Percentiles rank a stretch among this genome's conserved stretches.
phyloP scores from a whole-genome alignment of 2,329 filamentous ascomycete genomes.

The Fusarium sp. region DNA sequence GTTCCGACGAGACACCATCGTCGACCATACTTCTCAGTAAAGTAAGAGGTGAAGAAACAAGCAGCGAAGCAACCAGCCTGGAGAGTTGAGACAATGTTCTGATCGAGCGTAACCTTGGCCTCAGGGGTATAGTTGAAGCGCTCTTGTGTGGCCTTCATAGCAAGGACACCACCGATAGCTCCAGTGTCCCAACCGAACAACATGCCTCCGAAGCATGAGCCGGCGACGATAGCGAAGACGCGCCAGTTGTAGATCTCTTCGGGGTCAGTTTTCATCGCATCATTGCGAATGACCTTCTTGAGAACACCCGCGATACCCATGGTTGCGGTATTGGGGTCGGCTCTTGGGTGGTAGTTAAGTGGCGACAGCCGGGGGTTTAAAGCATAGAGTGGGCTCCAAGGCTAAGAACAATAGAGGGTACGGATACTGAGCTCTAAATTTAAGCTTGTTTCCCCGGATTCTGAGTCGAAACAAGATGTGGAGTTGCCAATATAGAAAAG shows the following conservation, averaged over 20 bases:
- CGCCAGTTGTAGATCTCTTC: conserved; percentile 77
- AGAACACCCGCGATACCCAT: conserved; percentile 60
- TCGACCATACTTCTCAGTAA: conserved; percentile 67
- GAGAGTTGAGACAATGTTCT: conserved; percentile 77
- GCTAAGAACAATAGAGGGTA: conserved; percentile 2
- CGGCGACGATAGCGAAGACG: conserved; percentile 71
- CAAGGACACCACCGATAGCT: conserved; percentile 75
- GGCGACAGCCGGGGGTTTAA: conserved; percentile 7
- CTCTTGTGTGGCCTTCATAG: conserved; percentile 67
- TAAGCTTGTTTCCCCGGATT: conserved; percentile 36
- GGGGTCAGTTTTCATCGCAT: conserved; percentile 76
- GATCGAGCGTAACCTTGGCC: conserved; percentile 64
- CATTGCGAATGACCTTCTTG: conserved; percentile 71
- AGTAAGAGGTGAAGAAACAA: conserved; percentile 66
- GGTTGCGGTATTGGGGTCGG: conserved; percentile 22
- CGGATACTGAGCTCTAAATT: conserved; percentile 34
- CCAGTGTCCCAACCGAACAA: conserved; percentile 66
- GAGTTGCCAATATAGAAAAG: conserved; percentile 6
- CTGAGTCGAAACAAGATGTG: conserved; percentile 9
- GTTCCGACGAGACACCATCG: conserved; percentile 65
- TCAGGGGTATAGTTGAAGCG: conserved; percentile 49
- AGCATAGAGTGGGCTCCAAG: neutral
- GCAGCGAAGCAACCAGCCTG: conserved; percentile 76
- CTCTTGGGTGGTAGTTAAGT: conserved; percentile 1
- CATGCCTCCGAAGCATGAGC: conserved; percentile 75